A percentile compares a stretch with the other conserved stretches of the same genome.
phyloP scores from a whole-genome alignment of 1,139 yeast genomes.

The Scheffersomyces stambukii region DNA sequence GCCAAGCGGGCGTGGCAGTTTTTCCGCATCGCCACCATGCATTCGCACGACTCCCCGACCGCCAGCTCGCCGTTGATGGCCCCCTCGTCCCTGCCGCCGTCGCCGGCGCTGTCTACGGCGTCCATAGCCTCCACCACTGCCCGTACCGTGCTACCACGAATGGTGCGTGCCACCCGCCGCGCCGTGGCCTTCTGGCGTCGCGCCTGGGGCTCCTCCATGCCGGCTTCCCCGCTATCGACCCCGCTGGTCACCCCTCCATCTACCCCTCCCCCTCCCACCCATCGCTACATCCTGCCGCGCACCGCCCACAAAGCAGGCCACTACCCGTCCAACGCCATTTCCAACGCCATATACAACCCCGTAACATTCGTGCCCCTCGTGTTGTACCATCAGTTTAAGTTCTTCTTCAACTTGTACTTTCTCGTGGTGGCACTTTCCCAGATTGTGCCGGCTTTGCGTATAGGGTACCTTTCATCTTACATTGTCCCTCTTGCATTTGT shows the following conservation, averaged over 20 bases:
- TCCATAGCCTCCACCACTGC: conserved; percentile 16
- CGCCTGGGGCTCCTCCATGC: conserved; percentile 1
- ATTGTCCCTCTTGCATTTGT: conserved; percentile 94
- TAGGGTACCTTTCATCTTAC: conserved; percentile 90
- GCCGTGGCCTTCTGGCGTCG: not conserved
- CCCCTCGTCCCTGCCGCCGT: too few relatives aligned
- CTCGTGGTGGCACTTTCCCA: conserved; percentile 91
- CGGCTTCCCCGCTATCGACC: conserved; percentile 2
- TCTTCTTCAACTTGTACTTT: conserved; percentile 91
- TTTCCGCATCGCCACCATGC: conserved; percentile 26
- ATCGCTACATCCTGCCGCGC: conserved; percentile 37
- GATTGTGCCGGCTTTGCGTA: conserved; percentile 83
- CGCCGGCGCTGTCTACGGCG: conserved; percentile 8
- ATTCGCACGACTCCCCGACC: conserved; percentile 7
- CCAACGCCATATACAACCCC: conserved; percentile 93
- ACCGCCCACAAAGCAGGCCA: conserved; percentile 19
- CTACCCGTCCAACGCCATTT: conserved; percentile 76
- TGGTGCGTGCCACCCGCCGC: conserved; percentile 2
- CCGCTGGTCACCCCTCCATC: not conserved
- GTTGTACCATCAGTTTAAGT: conserved; percentile 92
- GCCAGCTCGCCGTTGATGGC: conserved; percentile 30
- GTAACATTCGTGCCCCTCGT: conserved; percentile 84
- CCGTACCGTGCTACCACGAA: conserved; percentile 8
- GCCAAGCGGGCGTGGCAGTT: conserved; percentile 23
- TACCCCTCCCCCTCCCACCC: conserved; percentile 11